Evolutionary conservation across 2,329 filamentous ascomycete genomes (phyloP).

Genomic region (Cytospora mali): DNA sequence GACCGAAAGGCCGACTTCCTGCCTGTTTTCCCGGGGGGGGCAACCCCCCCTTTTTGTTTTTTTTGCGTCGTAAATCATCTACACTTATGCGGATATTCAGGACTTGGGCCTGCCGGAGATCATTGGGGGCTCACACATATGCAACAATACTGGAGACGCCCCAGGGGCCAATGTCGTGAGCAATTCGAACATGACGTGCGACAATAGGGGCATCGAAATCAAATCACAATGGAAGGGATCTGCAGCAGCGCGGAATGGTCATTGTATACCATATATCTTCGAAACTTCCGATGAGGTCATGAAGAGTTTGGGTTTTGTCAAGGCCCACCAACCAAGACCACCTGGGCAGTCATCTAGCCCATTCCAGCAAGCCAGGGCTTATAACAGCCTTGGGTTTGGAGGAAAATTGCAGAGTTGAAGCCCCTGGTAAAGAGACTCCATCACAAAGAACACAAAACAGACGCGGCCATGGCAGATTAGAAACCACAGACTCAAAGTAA

Average conservation of each 20-base stretch:
- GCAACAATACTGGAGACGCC: not conserved
- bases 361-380: not conserved
- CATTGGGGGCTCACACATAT: not conserved
- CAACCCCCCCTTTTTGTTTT: too few species aligned
- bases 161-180: not conserved
- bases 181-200: not conserved
- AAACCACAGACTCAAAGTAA: slow-evolving; percentile 26
- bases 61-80: not conserved
- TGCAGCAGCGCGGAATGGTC: slow-evolving; percentile 7
- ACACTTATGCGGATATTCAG: not conserved
- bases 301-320: slow-evolving; percentile 4
- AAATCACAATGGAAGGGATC: not conserved
- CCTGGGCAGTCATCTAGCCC: not conserved
- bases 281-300: slow-evolving; percentile 5
- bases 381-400: slow-evolving; percentile 4
- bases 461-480: slow-evolving; percentile 19
- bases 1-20: not conserved
- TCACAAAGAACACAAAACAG: slow-evolving; percentile 21
- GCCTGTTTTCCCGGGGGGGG: too few species aligned
- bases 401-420: slow-evolving; percentile 2
- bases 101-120: not conserved
- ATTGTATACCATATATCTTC: slow-evolving; percentile 20
- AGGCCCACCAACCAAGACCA: slow-evolving; percentile 4
- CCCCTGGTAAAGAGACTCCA: not conserved
- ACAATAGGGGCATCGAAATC: not conserved